Conservation (phyloP, 495 filamentous ascomycete genomes). For the Penicillium canescens region DNA sequence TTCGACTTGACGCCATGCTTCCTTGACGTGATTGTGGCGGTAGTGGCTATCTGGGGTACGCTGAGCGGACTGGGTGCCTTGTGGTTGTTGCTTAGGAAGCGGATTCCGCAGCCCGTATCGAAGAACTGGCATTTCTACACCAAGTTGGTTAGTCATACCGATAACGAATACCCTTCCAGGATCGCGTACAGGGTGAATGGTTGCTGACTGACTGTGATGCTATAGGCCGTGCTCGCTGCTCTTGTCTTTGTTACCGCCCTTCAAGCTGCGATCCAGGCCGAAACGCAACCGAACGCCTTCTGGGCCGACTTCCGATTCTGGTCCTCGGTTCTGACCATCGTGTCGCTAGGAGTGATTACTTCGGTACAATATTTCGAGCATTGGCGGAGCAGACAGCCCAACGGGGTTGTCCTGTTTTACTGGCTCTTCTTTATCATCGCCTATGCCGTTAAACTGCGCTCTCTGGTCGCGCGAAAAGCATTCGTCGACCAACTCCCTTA, state of each 20-base stretch:
- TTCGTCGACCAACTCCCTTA: slow-evolving; percentile 67
- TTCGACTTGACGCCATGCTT: slow-evolving; percentile 98
- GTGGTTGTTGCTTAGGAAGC: slow-evolving; percentile 71
- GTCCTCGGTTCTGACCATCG: slow-evolving; percentile 75
- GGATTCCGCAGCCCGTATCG: slow-evolving; percentile 57
- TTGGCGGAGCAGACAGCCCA: slow-evolving; percentile 81
- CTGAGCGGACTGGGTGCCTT: slow-evolving; percentile 73
- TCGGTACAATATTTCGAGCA: slow-evolving; percentile 93
- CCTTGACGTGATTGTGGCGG: slow-evolving; percentile 78
- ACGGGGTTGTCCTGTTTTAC: slow-evolving; percentile 93
- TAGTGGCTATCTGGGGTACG: slow-evolving; percentile 75
- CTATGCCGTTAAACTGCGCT: slow-evolving; percentile 83
- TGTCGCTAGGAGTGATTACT: slow-evolving; percentile 78
- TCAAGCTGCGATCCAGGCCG: slow-evolving; percentile 77
- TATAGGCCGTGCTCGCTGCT: slow-evolving; percentile 67
- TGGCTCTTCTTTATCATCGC: slow-evolving; percentile 89
- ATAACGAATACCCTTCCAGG: not conserved
- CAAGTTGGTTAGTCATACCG: slow-evolving; percentile 68
- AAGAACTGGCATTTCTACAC: slow-evolving; percentile 96
- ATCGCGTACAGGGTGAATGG: not conserved
- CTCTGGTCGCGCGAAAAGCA: slow-evolving; percentile 74
- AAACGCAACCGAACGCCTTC: slow-evolving; percentile 69
- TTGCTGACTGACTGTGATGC: slow-evolving; percentile 21
- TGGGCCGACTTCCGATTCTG: slow-evolving; percentile 85
- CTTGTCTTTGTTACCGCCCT: slow-evolving; percentile 66